Evolutionary conservation across 169 alveolate species (phyloP).

Genomic region (Cryptosporidium sp.): DNA sequence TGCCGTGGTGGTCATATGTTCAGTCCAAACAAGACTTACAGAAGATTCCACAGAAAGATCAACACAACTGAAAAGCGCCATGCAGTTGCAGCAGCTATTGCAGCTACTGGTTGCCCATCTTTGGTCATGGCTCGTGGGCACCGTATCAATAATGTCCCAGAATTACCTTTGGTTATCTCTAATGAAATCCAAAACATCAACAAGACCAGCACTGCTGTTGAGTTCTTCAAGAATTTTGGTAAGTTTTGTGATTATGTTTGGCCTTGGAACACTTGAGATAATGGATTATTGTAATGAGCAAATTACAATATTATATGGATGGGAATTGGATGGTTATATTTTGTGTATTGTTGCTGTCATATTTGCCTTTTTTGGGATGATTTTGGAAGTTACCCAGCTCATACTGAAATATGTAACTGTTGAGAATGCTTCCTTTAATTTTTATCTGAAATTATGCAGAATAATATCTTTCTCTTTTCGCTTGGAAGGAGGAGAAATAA

Average conservation of each 20-base stretch:
- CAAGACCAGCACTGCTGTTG: slow-evolving; percentile 69
- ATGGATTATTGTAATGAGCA: no score
- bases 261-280: not conserved
- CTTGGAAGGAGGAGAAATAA: not conserved
- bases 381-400: slow-evolving; percentile 77
- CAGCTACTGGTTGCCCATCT: slow-evolving; percentile 97
- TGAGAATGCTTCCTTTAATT: slow-evolving; percentile 64
- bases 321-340: no score
- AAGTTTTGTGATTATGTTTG: slow-evolving; percentile 35
- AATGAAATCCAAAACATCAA: slow-evolving; percentile 73
- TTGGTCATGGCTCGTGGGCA: slow-evolving; percentile 99
- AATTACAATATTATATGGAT: no score
- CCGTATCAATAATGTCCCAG: slow-evolving; percentile 92
- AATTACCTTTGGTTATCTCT: slow-evolving; percentile 96
- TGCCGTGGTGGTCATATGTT: slow-evolving; percentile 99
- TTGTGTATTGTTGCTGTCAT: no score
- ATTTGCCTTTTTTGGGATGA: slow-evolving; percentile 54
- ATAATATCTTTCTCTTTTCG: not conserved
- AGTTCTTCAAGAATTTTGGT: slow-evolving; percentile 70
- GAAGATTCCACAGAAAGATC: slow-evolving; percentile 98
- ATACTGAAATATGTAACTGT: slow-evolving; percentile 61
- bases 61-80: slow-evolving; percentile 96
- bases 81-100: slow-evolving; percentile 98
- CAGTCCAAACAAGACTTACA: slow-evolving; percentile 97
- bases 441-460: slow-evolving; percentile 25